Percentiles rank a stretch among this genome's conserved stretches.
Evolutionary conservation across 2,329 filamentous ascomycete species (phyloP).

Genomic region (Sporothrix mexicana): DNA sequence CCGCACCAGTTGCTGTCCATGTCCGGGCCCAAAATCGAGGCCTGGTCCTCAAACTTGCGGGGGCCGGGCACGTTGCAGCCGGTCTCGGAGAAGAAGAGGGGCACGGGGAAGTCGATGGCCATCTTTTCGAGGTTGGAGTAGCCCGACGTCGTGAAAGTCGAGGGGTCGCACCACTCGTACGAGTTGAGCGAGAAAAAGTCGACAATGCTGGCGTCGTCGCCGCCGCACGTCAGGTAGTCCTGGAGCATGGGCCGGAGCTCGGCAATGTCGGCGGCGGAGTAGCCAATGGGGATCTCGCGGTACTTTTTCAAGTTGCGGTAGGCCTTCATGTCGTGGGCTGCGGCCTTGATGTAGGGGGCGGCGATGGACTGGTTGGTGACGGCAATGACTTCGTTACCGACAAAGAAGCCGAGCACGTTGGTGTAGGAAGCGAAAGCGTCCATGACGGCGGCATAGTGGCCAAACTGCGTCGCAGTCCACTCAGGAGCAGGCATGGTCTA

Average conservation of each 20-base stretch:
- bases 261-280: conserved; percentile 84
- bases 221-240: conserved; percentile 79
- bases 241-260: conserved; percentile 66
- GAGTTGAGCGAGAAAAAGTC: conserved; percentile 89
- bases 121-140: conserved; percentile 72
- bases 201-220: conserved; percentile 69
- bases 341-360: conserved; percentile 83
- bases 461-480: conserved; percentile 76
- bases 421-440: conserved; percentile 78
- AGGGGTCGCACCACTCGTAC: conserved; percentile 77
- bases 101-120: conserved; percentile 74
- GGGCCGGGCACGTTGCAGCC: conserved; percentile 74
- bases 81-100: conserved; percentile 88
- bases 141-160: conserved; percentile 66
- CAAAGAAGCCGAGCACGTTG: conserved; percentile 82
- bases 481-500: conserved; percentile 64
- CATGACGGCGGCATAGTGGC: conserved; percentile 72
- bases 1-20: conserved; percentile 77
- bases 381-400: conserved; percentile 87
- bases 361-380: conserved; percentile 62
- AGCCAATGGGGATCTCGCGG: conserved; percentile 82
- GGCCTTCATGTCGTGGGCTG: conserved; percentile 79
- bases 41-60: conserved; percentile 72
- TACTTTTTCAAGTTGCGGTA: conserved; percentile 78
- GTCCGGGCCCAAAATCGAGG: conserved; percentile 73